Evolutionary conservation across 257 asterid genomes (phyloP).

Genomic region (Apocynum venetum): DNA sequence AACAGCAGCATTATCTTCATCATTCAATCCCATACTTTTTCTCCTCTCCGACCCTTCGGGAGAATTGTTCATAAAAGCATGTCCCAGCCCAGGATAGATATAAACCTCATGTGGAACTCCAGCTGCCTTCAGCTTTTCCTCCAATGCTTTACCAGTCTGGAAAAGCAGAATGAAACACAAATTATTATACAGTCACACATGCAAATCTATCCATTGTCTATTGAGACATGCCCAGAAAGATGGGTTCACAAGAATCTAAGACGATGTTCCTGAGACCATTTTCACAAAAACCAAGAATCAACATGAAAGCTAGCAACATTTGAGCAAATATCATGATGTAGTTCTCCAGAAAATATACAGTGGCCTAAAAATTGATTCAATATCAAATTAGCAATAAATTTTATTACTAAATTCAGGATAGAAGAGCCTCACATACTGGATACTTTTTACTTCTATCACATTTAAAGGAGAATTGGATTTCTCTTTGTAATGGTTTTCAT

Average conservation of each 20-base stretch:
- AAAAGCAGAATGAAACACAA: constrained; percentile 14
- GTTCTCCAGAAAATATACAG: not conserved
- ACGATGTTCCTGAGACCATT: not conserved
- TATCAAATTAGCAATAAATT: no score
- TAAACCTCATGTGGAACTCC: constrained; percentile 75
- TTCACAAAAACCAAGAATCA: not conserved
- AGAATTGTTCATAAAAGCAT: constrained; percentile 91
- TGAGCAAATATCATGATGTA: not conserved
- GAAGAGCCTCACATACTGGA: not conserved
- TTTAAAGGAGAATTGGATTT: not conserved
- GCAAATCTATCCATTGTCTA: not conserved
- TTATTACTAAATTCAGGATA: not conserved
- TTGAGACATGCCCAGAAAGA: not conserved
- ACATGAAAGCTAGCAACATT: not conserved
- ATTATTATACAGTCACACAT: not conserved
- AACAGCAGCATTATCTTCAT: constrained; percentile 62
- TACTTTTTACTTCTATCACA: not conserved
- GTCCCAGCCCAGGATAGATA: constrained; percentile 68
- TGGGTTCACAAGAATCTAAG: no score
- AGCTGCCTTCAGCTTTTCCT: constrained; percentile 74
- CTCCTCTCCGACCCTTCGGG: constrained; percentile 71
- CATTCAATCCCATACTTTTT: constrained; percentile 72
- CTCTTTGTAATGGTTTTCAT: not conserved
- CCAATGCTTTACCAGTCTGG: constrained; percentile 79
- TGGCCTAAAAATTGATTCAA: not conserved